Evolutionary conservation across 2,329 filamentous ascomycete genomes (phyloP).

Genomic region (Aplosporella prunicola): DNA sequence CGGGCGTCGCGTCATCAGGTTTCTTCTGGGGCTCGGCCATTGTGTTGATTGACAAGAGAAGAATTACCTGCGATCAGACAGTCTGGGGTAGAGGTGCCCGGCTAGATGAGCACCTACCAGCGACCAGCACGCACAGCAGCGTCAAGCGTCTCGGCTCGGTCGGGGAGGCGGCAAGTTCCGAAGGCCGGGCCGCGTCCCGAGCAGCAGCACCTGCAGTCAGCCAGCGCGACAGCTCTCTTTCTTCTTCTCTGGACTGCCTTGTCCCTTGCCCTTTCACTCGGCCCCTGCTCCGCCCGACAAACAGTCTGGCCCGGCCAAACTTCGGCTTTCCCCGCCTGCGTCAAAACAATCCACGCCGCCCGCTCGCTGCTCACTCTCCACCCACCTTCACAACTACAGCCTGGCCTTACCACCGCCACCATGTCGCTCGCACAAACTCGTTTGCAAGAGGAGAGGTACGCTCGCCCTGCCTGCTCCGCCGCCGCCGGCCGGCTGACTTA

Average conservation of each 20-base stretch:
- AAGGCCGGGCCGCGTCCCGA: no score
- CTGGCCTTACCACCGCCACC: constrained; percentile 14
- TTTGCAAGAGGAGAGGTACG: constrained; percentile 47
- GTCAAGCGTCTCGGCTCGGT: no score
- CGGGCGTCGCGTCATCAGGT: no score
- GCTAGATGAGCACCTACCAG: no score
- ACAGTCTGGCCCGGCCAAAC: background rate
- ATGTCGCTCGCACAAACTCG: constrained; percentile 89
- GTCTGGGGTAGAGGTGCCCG: background rate
- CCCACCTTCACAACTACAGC: background rate
- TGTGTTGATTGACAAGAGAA: no score
- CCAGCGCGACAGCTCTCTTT: no score
- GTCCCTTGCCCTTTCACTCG: background rate
- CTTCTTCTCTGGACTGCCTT: no score
- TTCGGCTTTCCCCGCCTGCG: background rate
- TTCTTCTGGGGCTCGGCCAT: no score
- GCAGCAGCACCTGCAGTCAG: no score
- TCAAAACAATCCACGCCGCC: background rate
- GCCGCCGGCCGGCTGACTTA: background rate
- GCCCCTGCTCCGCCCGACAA: background rate
- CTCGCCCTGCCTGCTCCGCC: background rate
- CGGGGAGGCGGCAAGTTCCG: no score
- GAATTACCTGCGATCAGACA: background rate
- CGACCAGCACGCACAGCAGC: no score
- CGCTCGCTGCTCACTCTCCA: background rate